phyloP scores from a whole-genome alignment of 208 protist genomes.

The Hexamita inflata region DNA sequence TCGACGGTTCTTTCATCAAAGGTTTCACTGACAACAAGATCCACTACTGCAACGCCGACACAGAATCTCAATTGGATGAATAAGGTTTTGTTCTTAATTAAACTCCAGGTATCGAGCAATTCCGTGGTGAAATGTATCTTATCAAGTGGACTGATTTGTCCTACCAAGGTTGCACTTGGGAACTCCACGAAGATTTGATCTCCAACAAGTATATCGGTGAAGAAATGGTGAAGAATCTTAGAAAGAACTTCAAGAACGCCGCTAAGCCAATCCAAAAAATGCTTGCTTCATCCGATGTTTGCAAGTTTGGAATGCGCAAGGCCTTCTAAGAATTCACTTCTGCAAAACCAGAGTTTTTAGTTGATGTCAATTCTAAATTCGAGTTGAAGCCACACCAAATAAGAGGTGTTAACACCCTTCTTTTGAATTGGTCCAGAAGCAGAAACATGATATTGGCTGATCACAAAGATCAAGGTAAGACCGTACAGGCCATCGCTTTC shows the following conservation, averaged over 20 bases:
- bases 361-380: neutral
- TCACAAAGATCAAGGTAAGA: conserved; percentile 45
- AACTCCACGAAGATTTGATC: conserved; percentile 16
- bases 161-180: neutral
- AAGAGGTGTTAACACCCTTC: conserved; percentile 27
- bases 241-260: neutral
- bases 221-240: neutral
- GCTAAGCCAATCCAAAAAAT: neutral
- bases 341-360: neutral
- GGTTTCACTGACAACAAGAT: neutral
- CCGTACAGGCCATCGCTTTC: conserved; percentile 36
- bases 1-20: neutral
- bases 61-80: neutral
- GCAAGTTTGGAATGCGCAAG: neutral
- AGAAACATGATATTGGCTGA: conserved; percentile 36
- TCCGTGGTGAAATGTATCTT: neutral
- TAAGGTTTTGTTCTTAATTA: too few relatives aligned
- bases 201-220: neutral
- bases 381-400: conserved; percentile 33
- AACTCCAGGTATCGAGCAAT: neutral
- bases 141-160: neutral
- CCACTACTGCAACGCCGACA: conserved; percentile 11
- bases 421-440: neutral
- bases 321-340: neutral
- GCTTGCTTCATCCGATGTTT: neutral